Conservation (phyloP, 768 basidiomycete species). For the Pleurotus ostreatus region DNA sequence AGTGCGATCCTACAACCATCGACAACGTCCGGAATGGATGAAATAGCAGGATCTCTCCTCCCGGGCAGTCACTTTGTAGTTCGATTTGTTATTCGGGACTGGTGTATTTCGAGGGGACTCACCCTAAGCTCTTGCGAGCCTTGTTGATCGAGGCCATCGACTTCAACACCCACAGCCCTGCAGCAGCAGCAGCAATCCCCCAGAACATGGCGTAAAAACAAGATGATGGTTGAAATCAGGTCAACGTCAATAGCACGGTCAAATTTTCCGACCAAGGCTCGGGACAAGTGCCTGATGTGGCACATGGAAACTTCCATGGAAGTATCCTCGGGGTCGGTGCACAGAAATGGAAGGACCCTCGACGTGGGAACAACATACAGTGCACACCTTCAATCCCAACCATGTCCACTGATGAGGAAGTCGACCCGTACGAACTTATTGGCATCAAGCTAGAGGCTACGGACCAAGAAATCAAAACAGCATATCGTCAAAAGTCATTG, state of each 20-base stretch:
- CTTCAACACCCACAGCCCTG: not conserved
- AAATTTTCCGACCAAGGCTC: no score
- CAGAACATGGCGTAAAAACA: not conserved
- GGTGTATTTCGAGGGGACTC: not conserved
- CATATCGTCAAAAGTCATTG: conserved; percentile 74
- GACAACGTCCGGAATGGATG: conserved; percentile 26
- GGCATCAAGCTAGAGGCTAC: conserved; percentile 58
- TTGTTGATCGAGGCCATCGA: not conserved
- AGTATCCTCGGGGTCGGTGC: not conserved
- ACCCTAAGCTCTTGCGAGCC: conserved; percentile 6
- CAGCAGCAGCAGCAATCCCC: not conserved
- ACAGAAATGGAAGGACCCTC: not conserved
- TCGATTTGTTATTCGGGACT: not conserved
- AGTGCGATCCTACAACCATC: conserved; percentile 23
- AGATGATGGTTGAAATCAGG: not conserved
- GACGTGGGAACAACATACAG: not conserved
- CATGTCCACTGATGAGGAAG: conserved; percentile 48
- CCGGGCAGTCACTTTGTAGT: not conserved
- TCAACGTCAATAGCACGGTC: not conserved
- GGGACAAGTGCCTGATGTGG: no score
- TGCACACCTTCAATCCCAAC: not conserved
- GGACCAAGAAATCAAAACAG: conserved; percentile 74
- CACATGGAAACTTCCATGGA: not conserved
- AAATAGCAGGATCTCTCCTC: conserved; percentile 10
- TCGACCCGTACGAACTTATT: conserved; percentile 72